Conservation (phyloP, 805 yeast genomes). For the Hanseniaspora lindneri region DNA sequence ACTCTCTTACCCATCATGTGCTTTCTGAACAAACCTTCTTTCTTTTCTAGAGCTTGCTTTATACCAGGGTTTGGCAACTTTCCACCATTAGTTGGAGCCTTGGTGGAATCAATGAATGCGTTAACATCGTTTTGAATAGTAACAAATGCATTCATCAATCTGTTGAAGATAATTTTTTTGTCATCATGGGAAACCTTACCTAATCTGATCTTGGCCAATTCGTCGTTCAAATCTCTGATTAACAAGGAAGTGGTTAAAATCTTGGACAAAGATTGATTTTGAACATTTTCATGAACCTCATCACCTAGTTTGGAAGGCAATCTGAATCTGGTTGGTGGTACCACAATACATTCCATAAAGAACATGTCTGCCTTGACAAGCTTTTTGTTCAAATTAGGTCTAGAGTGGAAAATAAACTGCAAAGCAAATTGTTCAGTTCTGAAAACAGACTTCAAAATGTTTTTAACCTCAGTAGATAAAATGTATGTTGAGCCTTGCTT, state of each 20-base stretch:
- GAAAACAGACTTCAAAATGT: slow-evolving; percentile 64
- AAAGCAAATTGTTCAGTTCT: slow-evolving; percentile 56
- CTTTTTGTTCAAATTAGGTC: slow-evolving; percentile 45
- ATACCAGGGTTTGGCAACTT: slow-evolving; percentile 78
- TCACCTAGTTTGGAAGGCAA: slow-evolving; percentile 95
- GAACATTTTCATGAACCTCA: slow-evolving; percentile 86
- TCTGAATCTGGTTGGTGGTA: slow-evolving; percentile 94
- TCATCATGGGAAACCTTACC: slow-evolving; percentile 55
- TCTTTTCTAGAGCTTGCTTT: slow-evolving; percentile 94
- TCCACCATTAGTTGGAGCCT: slow-evolving; percentile 61
- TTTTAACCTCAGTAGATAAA: slow-evolving; percentile 75
- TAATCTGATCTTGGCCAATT: slow-evolving; percentile 50
- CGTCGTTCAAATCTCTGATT: slow-evolving; percentile 83
- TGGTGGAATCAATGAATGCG: slow-evolving; percentile 82
- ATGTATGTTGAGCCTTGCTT: slow-evolving; percentile 73
- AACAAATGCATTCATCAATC: slow-evolving; percentile 92
- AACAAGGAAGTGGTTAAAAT: slow-evolving; percentile 67
- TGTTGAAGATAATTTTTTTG: slow-evolving; percentile 64
- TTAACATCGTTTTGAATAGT: slow-evolving; percentile 91
- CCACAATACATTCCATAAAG: slow-evolving; percentile 76
- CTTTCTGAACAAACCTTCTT: slow-evolving; percentile 95
- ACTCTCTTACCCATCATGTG: slow-evolving; percentile 99
- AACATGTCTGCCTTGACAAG: slow-evolving; percentile 63
- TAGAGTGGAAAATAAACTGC: slow-evolving; percentile 65
- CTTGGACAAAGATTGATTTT: slow-evolving; percentile 75